Base-by-base conservation (phyloP, 495 filamentous ascomycete genomes). In the Oleoguttula mirabilis region DNA sequence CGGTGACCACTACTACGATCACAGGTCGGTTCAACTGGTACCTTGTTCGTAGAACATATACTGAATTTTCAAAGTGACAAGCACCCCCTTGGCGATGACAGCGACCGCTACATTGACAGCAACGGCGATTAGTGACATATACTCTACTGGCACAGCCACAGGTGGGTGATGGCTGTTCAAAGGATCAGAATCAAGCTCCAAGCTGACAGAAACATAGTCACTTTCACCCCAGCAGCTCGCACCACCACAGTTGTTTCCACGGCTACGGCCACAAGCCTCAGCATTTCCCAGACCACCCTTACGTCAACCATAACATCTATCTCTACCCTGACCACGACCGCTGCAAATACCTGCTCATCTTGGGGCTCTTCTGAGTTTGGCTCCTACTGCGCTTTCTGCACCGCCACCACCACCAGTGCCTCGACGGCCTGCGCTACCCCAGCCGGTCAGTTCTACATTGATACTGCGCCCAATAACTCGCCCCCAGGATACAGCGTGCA, bases 91-190 rank as follows among this genome's bases (percentile, higher is more conserved):
- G 32, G 10, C 10, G 6, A 7, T 17, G 32, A 35, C 32, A 10
- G 6, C 32, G 32, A 35, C 15, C 15, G 8, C 32, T 6, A 35
- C 16, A 35, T 5, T 17, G 7, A 35, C 32, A 14, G 10, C 10
- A 14, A 35, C 32, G 10, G 32, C 32, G 15, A 30, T 14, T 10
- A 41, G 16, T 16, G 32, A 35, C 23, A 39, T 23, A 4, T 39
- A 39, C 23, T 39, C 36, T 12, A 39, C 36, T 23, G 36, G 20
- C 23, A 39, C 36, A n/a, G 15, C n/a, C 23, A 39, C 36, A n/a
- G 15, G 33, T 36, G 20, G 12, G 33, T 36, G 4, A 10, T 17
- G 3, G 12, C 36, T n/a, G 16, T 22, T 21, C 16, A 19, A 4
- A 22, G 4, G 12, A 21, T 23, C 19, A 3, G 23, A n/a, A 21